These are phyloP conservation scores for Boechera divaricarpa DNA, from an alignment of 345 rosid species.

Conservation along the genomic window DNA sequence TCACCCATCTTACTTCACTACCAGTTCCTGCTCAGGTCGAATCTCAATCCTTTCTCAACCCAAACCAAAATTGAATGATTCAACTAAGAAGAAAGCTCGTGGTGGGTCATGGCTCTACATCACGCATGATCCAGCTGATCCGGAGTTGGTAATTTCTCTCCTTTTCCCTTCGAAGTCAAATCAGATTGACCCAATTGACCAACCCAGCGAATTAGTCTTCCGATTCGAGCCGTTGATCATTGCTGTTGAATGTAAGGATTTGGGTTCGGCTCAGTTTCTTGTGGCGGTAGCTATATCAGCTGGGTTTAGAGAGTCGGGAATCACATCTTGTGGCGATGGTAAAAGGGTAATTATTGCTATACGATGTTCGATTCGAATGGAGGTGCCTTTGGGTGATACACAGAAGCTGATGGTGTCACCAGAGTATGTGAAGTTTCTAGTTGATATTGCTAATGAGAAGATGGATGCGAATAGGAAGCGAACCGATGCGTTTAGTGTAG, in stretches of 20 bases:
- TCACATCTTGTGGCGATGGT: slow-evolving; percentile 70
- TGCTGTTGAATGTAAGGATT: slow-evolving; percentile 77
- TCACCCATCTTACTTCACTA: slow-evolving; percentile 85
- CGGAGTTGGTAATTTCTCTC: slow-evolving; percentile 54
- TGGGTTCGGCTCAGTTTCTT: slow-evolving; percentile 64
- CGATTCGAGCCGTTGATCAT: slow-evolving; percentile 89
- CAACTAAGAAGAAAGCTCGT: slow-evolving; percentile 67
- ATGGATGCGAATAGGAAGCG: slow-evolving; percentile 84
- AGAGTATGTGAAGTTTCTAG: slow-evolving; percentile 75
- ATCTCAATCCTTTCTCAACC: slow-evolving; percentile 89
- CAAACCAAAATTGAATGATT: slow-evolving; percentile 19
- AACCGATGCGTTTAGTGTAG: slow-evolving; percentile 60
- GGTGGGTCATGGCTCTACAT: slow-evolving; percentile 89
- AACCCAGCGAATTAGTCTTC: slow-evolving; percentile 59
- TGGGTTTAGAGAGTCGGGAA: slow-evolving; percentile 90
- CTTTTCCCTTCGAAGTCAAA: slow-evolving; percentile 52
- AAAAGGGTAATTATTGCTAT: slow-evolving; percentile 83
- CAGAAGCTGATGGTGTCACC: slow-evolving; percentile 56
- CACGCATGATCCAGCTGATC: slow-evolving; percentile 69
- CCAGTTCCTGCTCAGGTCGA: slow-evolving; percentile 96
- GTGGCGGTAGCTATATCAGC: slow-evolving; percentile 71
- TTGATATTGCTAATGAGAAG: slow-evolving; percentile 78
- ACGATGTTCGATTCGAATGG: slow-evolving; percentile 82
- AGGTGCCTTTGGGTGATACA: slow-evolving; percentile 79
- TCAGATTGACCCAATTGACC: background rate